Base-by-base conservation (phyloP, 257 asterid species). In the Solanum sparsipilum region DNA sequence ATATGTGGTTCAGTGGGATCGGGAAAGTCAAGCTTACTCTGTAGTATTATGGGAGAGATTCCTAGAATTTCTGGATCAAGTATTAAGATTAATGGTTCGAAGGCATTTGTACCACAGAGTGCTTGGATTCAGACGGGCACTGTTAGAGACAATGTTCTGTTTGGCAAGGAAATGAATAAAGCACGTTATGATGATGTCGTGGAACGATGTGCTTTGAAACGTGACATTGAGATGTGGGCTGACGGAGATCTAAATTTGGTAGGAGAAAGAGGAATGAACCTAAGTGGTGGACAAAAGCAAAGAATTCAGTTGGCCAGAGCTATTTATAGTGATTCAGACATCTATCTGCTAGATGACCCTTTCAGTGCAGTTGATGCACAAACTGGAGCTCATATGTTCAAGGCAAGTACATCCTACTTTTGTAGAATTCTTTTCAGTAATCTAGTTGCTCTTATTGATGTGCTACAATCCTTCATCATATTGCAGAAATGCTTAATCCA, bases 91-190 rank as follows among this genome's bases (percentile, higher is more conserved):
- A 86, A 89, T 15, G 98, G 98, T 35, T 91, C 96, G 12, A 96
- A 92, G 84, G 98, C 99, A 34, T 93, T 92, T 76, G 98, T 96
- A n/a, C 95, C 98, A 2, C 98, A 96, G 84, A 92, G 94, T 85
- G 95, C 98, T 46, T 96, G 99, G 99, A 96, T 96, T 85, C 99
- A 95, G 85, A 95, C 96, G 2, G 99, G 98, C 56, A 94, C 94
- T 2, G 87, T 96, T 23, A 87, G 94, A 86, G 98, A 96, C 23
- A 96, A 96, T 63, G 92, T 96, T 52, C 71, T 96, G 90, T 96
- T 96, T 88, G 98, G 98, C 31, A 93, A 94, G 93, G 95, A 94
- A 82, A 93, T 95, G 95, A 60, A 91, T 41, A 89, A 44, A 85
- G 92, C 48, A 86, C 87, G 89, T 25, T 96, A 96, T 23, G 95